Evolutionary conservation across 805 yeast species (phyloP).

Genomic region (Blastobotrys robertii): DNA sequence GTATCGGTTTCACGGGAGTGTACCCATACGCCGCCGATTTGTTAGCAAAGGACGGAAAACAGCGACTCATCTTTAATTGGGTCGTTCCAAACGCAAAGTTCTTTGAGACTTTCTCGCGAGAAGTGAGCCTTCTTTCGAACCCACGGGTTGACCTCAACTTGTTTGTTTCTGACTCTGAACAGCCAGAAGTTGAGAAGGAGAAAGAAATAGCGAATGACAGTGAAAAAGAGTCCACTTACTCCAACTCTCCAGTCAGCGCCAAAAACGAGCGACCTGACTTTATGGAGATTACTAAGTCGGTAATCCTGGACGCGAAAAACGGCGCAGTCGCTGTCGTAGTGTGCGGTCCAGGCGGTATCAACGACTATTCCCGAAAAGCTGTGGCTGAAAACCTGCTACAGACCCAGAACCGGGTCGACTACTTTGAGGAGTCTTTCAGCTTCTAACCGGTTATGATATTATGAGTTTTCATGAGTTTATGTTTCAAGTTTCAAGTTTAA

Average conservation of each 20-base stretch:
- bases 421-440: slow-evolving; percentile 58
- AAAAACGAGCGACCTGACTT: neutral
- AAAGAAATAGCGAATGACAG: neutral
- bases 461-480: too few relatives aligned
- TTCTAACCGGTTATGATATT: slow-evolving; percentile 35
- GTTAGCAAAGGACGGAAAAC: slow-evolving; percentile 4
- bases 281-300: neutral
- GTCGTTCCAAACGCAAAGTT: slow-evolving; percentile 44
- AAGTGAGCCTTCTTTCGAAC: slow-evolving; percentile 25
- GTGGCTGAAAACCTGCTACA: slow-evolving; percentile 34
- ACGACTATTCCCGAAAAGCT: slow-evolving; percentile 43
- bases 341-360: slow-evolving; percentile 56
- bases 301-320: slow-evolving; percentile 1
- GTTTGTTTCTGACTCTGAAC: neutral
- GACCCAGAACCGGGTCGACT: slow-evolving; percentile 45
- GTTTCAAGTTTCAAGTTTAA: too few relatives aligned
- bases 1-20: slow-evolving; percentile 51
- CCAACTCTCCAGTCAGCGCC: slow-evolving; percentile 33
- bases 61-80: slow-evolving; percentile 45
- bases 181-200: neutral
- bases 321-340: slow-evolving; percentile 32
- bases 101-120: slow-evolving; percentile 23
- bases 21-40: slow-evolving; percentile 33
- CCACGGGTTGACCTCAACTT: slow-evolving; percentile 17
- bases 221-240: neutral